These are phyloP conservation scores for Teratosphaeria gauchensis DNA, from an alignment of 2,329 filamentous ascomycete genomes.

Conservation along the genomic window DNA sequence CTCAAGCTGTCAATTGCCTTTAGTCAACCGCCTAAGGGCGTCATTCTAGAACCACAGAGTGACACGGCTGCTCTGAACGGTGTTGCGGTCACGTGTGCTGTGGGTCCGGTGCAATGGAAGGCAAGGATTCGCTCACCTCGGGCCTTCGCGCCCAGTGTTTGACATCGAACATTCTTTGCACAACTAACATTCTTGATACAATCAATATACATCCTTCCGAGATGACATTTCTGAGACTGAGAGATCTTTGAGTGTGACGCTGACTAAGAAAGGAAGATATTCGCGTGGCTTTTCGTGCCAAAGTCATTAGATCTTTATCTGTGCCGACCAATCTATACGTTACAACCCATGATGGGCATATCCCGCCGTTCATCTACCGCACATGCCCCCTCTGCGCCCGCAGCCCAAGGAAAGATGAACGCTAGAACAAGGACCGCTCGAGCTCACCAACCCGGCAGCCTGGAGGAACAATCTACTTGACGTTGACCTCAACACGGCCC, in stretches of 20 bases:
- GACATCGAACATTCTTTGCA: background rate
- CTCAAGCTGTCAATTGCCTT: too few relatives aligned
- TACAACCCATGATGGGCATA: background rate
- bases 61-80: too few relatives aligned
- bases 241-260: background rate
- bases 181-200: background rate
- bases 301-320: background rate
- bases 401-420: background rate
- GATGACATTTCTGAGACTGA: background rate
- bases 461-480: constrained; percentile 37
- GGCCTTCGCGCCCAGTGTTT: background rate
- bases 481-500: constrained; percentile 81
- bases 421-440: background rate
- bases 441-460: background rate
- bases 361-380: background rate
- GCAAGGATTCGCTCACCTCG: background rate
- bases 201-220: background rate
- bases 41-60: too few relatives aligned
- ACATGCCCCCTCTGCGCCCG: background rate
- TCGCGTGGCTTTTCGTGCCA: background rate
- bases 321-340: background rate
- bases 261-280: background rate
- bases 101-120: background rate
- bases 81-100: background rate
- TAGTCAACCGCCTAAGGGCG: too few relatives aligned